phyloP scores from a whole-genome alignment of 2,329 filamentous ascomycete genomes.

The Fusarium sp. region DNA sequence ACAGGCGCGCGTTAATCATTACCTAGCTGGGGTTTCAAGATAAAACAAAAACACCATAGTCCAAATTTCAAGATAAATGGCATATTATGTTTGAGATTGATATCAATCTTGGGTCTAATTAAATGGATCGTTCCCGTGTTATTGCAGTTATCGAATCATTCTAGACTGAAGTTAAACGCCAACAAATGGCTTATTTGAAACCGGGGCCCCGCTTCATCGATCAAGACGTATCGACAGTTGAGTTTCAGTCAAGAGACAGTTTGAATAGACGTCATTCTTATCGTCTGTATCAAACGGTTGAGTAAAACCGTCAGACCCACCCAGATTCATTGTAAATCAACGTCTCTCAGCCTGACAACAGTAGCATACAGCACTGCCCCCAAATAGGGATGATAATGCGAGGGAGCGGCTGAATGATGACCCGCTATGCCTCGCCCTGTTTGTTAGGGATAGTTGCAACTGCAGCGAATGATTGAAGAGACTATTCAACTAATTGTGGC shows the following conservation, averaged over 20 bases:
- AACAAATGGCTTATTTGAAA: neutral
- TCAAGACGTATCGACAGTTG: neutral
- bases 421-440: conserved; percentile 37
- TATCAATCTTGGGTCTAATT: neutral
- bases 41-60: neutral
- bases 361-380: neutral
- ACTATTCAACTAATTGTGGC: conserved; percentile 22
- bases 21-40: neutral
- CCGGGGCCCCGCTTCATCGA: conserved; percentile 3
- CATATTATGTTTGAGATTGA: neutral
- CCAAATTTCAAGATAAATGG: neutral
- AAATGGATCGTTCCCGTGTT: neutral
- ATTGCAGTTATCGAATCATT: neutral
- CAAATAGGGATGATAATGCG: conserved; percentile 37
- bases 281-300: neutral
- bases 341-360: neutral
- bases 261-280: neutral
- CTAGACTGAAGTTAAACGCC: conserved; percentile 11
- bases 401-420: conserved; percentile 49
- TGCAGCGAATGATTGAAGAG: conserved; percentile 21
- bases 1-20: conserved; percentile 21
- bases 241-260: neutral
- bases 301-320: neutral
- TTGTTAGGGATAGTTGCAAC: conserved; percentile 35
- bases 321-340: neutral